Evolutionary conservation across 345 rosid genomes (phyloP), one percentile per base, ranked within the genome.

Genomic region (Hibiscus mutabilis): DNA sequence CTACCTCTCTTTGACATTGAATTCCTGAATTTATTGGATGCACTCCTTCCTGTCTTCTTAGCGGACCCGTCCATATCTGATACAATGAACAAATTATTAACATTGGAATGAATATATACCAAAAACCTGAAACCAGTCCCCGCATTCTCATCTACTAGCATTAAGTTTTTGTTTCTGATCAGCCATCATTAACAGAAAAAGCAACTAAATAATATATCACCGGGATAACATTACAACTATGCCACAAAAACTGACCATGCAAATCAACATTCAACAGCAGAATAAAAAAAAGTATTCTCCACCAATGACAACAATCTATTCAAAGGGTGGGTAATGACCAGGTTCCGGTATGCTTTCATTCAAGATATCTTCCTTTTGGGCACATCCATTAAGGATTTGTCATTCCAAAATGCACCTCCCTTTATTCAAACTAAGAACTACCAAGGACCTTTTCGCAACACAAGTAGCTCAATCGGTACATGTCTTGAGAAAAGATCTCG

Each of bases 11-110:
- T 88, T 1, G 83, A 75, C 64, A 95, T 73, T 18, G 99, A 92
- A 68, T 84, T 76, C 77, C 92, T 83, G 76, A 92, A 83, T 80
- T 87, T 95, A n/a, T 82, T 86, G 60, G 98, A 94, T 77, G 91
- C 87, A 73, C 53, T 84, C 25, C 82, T 76, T 52, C 88, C 86
- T 65, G 82, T 86, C 84, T 86, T 86, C 86, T 79, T 92, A 24
- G 89, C 63, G 61, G 97, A 88, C 15, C 84, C 92, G 12, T 84
- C 87, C 74, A 73, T 72, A 44, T 84, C 92, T 18, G 58, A 53
- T 31, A 51, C 53, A 66, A 75, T 8, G 29, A 72, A 67, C 52
- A 22, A 18, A 55, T 19, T 1, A 33, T 42, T 31, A 60, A 22
- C 65, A 51, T 51, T 21, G 13, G 22, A 22, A 42, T 13, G 2